Conservation (phyloP, 257 asterid species). For the Leptodermis oblonga region DNA sequence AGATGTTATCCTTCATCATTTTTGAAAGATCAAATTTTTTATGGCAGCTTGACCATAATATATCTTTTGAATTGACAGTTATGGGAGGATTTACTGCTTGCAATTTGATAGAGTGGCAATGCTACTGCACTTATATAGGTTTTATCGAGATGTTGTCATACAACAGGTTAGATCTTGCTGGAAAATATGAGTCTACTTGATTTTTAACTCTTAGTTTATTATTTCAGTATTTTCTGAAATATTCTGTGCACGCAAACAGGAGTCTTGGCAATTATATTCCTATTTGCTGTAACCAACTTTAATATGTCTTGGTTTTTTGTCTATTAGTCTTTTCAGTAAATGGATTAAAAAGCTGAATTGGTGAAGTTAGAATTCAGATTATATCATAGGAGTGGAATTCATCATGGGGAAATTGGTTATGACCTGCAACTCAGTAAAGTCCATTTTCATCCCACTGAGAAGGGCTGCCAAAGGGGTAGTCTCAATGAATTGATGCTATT, state of each 20-base stretch:
- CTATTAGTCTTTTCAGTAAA: background rate
- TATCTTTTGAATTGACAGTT: slow-evolving; percentile 50
- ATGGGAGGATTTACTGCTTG: slow-evolving; percentile 96
- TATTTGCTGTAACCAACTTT: background rate
- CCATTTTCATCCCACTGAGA: background rate
- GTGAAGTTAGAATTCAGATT: background rate
- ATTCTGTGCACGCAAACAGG: too few relatives aligned
- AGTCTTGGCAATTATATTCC: background rate
- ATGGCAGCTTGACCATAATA: slow-evolving; percentile 10
- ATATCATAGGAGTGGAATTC: background rate
- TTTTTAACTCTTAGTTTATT: slow-evolving; percentile 1
- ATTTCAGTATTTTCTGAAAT: too few relatives aligned
- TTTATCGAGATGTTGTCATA: slow-evolving; percentile 91
- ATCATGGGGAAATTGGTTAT: background rate
- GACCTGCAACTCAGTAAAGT: background rate
- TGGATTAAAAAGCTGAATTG: background rate
- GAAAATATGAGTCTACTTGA: slow-evolving; percentile 2
- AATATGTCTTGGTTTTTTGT: background rate
- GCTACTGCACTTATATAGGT: slow-evolving; percentile 77
- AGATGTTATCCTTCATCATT: slow-evolving; percentile 14
- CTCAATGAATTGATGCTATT: background rate
- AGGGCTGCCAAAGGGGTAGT: background rate
- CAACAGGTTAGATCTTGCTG: slow-evolving; percentile 58
- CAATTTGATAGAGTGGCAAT: slow-evolving; percentile 87
- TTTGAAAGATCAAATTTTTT: slow-evolving; percentile 4